Evolutionary conservation across 768 basidiomycete species (phyloP).

Genomic region (Amanita muscaria): DNA sequence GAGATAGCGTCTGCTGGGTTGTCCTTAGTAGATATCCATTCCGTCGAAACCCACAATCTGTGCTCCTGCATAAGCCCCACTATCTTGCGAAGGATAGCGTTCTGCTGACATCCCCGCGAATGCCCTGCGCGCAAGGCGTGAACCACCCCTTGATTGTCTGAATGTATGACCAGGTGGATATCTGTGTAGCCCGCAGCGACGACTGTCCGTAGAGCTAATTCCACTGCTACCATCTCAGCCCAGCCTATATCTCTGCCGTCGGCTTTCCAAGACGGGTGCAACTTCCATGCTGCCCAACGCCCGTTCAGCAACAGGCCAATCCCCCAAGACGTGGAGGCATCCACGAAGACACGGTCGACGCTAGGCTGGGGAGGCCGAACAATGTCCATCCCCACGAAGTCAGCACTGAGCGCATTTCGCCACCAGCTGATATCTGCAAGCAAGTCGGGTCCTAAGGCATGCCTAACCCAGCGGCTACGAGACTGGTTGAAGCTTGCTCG

Average conservation of each 20-base stretch:
- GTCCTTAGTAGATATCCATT: slow-evolving; percentile 18
- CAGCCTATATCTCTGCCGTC: slow-evolving; percentile 28
- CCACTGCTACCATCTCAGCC: slow-evolving; percentile 34
- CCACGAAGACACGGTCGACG: slow-evolving; percentile 19
- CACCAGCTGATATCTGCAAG: slow-evolving; percentile 17
- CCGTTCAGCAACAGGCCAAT: slow-evolving; percentile 25
- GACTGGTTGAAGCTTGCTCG: too few species aligned
- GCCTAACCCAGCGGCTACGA: too few species aligned
- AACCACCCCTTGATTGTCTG: slow-evolving; percentile 29
- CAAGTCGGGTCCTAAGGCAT: too few species aligned
- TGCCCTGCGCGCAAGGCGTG: slow-evolving; percentile 16
- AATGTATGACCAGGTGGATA: slow-evolving; percentile 22
- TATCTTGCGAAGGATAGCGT: slow-evolving; percentile 19
- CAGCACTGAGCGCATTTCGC: slow-evolving; percentile 3
- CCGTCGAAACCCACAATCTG: slow-evolving; percentile 18
- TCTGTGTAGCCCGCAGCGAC: slow-evolving; percentile 14
- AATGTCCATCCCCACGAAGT: slow-evolving; percentile 12
- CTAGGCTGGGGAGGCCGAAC: slow-evolving; percentile 11
- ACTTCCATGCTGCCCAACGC: slow-evolving; percentile 27
- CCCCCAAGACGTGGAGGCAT: slow-evolving; percentile 29
- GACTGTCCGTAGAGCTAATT: slow-evolving; percentile 23
- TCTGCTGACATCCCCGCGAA: slow-evolving; percentile 22
- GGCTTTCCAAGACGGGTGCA: slow-evolving; percentile 18
- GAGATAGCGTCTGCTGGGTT: slow-evolving; percentile 19
- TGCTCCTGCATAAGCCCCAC: slow-evolving; percentile 15